Conservation (phyloP, 257 asterid species). For the Lycium ferocissimum region DNA sequence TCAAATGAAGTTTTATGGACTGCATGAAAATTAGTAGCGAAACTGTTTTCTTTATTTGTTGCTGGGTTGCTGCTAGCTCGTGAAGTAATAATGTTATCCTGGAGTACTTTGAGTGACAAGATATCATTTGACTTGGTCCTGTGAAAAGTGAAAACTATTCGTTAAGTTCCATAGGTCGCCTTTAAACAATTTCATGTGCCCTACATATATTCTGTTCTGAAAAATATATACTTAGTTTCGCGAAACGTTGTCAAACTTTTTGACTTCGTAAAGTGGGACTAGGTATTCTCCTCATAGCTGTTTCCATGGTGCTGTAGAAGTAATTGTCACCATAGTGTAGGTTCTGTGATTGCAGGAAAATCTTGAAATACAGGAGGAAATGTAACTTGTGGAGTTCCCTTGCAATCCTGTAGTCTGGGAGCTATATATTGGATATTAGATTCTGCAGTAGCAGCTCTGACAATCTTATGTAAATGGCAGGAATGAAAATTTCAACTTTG, state of each 20-base stretch:
- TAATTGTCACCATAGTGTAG: not conserved
- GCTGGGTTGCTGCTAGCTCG: not conserved
- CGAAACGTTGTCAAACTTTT: not conserved
- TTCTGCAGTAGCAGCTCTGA: slow-evolving; percentile 5
- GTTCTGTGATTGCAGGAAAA: not conserved
- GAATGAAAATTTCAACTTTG: not conserved
- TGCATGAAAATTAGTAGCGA: not conserved
- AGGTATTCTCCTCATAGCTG: not conserved
- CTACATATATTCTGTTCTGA: no score
- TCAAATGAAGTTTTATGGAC: slow-evolving; percentile 10
- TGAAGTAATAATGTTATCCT: not conserved
- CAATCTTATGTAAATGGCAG: not conserved
- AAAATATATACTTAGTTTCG: not conserved
- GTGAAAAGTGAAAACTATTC: not conserved
- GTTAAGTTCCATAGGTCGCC: not conserved
- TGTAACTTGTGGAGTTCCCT: not conserved
- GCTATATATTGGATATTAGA: not conserved
- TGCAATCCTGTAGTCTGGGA: not conserved
- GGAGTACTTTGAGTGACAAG: slow-evolving; percentile 1
- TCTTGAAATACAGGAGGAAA: not conserved
- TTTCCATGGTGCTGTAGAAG: not conserved
- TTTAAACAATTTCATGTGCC: not conserved
- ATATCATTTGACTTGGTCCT: not conserved
- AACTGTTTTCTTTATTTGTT: not conserved
- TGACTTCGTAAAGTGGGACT: slow-evolving; percentile 19